A percentile compares a stretch with the other conserved stretches of the same genome.
Conservation (phyloP, 176 grass and related monocot species). For the Pharus latifolius region DNA sequence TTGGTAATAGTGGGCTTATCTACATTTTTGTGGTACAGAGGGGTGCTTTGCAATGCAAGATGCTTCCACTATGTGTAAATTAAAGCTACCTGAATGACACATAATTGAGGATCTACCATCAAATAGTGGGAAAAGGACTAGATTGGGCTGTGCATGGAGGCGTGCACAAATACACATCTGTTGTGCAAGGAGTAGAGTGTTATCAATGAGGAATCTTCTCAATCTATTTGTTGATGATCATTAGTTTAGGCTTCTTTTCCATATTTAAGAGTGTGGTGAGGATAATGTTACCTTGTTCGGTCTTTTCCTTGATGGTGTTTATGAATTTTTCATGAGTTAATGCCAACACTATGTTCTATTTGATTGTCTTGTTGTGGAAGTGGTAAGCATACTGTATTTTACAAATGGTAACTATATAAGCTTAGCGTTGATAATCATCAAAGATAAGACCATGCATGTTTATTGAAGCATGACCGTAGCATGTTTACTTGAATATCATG, state of each 20-base stretch:
- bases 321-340: neutral
- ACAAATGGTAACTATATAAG: no score
- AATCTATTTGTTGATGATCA: neutral
- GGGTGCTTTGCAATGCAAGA: no score
- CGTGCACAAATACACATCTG: neutral
- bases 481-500: no score
- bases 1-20: no score
- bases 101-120: neutral
- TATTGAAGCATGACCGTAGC: no score
- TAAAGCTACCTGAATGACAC: no score
- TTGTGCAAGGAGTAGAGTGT: neutral
- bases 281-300: neutral
- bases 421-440: no score
- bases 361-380: slow-evolving; percentile 7
- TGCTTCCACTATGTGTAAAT: no score
- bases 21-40: no score
- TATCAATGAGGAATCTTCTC: neutral
- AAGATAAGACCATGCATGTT: no score
- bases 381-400: neutral
- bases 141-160: neutral
- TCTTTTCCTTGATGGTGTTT: neutral
- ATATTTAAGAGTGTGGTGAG: neutral
- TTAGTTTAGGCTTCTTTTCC: neutral
- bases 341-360: no score
- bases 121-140: neutral